Base-by-base conservation (phyloP, 495 filamentous ascomycete genomes). In the Mycothermus thermophilus region DNA sequence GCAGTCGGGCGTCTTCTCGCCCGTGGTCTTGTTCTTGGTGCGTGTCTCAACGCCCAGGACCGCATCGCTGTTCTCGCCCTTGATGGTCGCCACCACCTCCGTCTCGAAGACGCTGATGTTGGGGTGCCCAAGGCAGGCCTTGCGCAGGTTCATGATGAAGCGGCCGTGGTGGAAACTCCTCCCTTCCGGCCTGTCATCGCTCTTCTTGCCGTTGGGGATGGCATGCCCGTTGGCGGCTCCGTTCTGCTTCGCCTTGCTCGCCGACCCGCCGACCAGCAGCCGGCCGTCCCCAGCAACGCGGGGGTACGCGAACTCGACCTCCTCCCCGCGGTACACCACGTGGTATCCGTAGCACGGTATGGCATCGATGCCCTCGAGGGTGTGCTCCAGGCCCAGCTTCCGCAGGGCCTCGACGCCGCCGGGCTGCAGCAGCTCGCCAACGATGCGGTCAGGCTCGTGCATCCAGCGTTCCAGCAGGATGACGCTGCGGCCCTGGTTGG, bases 371-470 rank as follows among this genome's bases (percentile, higher is more conserved):
- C 61, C 80, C 35, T 97, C 87, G 11, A 97, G 63, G 51, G 86
- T 94, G 40, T 83, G 72, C 28, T 55, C 55, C 33, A 97, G 57
- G 5, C 92, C 92, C 34, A 97, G 62, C 44, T 79, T 74, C 48
- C 78, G 68, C 41, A 97, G 65, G 13, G 92, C 86, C 27, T 67
- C 59, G 25, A 93, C 77, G 27, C 90, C 90, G 20, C 90, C 90
- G 3, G 90, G 90, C 55, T 97, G 90, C 50, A 97, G 60, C 39
- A 97, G 60, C 63, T 97, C 90, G 35, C 90, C 90, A 14, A 97
- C 87, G 48, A 97, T 97, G 36, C 90, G 77, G 63, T 96, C 84
- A 9, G 90, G 90, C 62, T 95, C 83, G 59, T 88, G 86, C 54
- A 94, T 63, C 57, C 79, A 88, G 43, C 67, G 67, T 59, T 97